These are phyloP conservation scores for Fusarium brevicatenulatum DNA, from an alignment of 2,329 filamentous ascomycete genomes.

Conservation along the genomic window DNA sequence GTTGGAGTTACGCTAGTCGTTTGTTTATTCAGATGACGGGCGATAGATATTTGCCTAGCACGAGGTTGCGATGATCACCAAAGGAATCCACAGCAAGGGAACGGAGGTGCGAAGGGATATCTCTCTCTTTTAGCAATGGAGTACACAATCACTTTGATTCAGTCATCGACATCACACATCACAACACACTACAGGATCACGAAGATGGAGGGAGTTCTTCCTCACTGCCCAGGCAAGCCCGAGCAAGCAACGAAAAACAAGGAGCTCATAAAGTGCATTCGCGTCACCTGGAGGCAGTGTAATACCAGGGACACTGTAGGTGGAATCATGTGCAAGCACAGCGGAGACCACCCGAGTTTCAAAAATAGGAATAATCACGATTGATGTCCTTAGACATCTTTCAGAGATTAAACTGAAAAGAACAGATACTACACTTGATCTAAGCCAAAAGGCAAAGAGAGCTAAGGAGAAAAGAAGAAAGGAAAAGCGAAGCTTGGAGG, in stretches of 20 bases:
- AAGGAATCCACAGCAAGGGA: background rate
- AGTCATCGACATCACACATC: rapidly evolving
- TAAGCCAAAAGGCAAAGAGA: constrained; percentile 73
- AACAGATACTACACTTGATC: constrained; percentile 98
- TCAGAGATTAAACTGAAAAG: constrained; percentile 98
- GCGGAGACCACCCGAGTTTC: constrained; percentile 49
- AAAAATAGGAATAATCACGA: constrained; percentile 83
- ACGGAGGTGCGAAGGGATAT: too few species aligned
- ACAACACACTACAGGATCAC: background rate
- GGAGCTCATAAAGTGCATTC: constrained; percentile 45
- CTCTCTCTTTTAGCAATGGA: too few species aligned
- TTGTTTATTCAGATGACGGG: background rate
- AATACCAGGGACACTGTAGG: constrained; percentile 56
- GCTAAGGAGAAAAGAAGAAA: constrained; percentile 52
- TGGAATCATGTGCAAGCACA: constrained; percentile 55
- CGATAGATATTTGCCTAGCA: constrained; percentile 7
- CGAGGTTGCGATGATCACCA: background rate
- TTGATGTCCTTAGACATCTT: constrained; percentile 77
- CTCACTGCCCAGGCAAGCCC: constrained; percentile 53
- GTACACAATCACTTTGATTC: too few species aligned
- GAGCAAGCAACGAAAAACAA: constrained; percentile 54
- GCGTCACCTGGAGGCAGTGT: constrained; percentile 49
- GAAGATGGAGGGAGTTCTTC: constrained; percentile 55
- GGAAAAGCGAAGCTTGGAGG: constrained; percentile 30
- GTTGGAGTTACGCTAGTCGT: constrained; percentile 22